Evolutionary conservation across 2,329 filamentous ascomycete genomes (phyloP), one percentile per base, ranked within the genome.

Genomic region (Purpureocillium takamizusanense): DNA sequence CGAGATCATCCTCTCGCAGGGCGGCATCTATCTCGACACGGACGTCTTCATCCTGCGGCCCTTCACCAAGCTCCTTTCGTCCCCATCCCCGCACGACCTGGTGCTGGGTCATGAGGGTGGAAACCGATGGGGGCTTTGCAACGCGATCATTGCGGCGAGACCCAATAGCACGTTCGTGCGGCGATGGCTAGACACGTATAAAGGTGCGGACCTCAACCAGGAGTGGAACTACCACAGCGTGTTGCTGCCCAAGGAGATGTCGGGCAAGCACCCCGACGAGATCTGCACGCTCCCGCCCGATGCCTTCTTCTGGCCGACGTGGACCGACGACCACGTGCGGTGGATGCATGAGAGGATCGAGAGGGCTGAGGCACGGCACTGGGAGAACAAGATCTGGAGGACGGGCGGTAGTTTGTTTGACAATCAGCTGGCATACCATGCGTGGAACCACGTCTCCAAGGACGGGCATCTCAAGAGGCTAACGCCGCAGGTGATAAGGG

Each of bases 241-340:
- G 14, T 23, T 41, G 4, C 25, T 47, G 4, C 43, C 45, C 4
- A 38, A 40, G 28, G 11, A 31, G 28, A 32, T 45, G n/a, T 39
- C 41, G 2, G 27, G 18, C 10, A 4, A 31, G 25, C 17, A 37
- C 23, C 41, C 39, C 2, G 28, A 31, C 10, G 43, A 39, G 16
- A 16, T 47, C 11, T 47, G 43, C 35, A 32, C 32, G 12, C 32
- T 46, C 7, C 41, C 45, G 4, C 43, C 45, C 3, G 38, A 40
- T 13, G 39, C 43, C 17, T 47, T 47, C 31, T 43, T 44, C 23
- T 46, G 43, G 43, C 45, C 45, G 15, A 46, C 43, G 2, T 46
- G 43, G 43, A 42, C 45, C 10, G 42, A 36, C 38, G 17, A 32
- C 5, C 43, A 46, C n/a, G 37, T 47, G 2, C 29, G 30, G 13